Evolutionary conservation across 257 asterid genomes (phyloP).

Genomic region (Solanum peruvianum): DNA sequence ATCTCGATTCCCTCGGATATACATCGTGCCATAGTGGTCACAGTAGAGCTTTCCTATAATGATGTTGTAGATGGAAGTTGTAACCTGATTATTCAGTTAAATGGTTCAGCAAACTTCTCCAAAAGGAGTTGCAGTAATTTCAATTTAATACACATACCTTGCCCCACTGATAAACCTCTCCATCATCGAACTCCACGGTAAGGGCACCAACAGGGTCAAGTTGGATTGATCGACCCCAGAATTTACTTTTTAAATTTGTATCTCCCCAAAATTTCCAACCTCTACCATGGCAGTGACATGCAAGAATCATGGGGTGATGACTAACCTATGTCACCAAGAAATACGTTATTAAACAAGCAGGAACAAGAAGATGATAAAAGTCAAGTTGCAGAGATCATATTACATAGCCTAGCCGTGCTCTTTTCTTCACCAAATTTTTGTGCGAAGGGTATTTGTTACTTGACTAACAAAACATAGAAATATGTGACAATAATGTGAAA

Average conservation of each 20-base stretch:
- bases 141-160: background rate
- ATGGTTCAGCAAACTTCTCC: background rate
- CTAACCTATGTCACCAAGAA: conserved; percentile 5
- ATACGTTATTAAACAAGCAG: background rate
- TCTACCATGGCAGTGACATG: conserved; percentile 4
- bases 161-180: conserved; percentile 8
- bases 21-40: conserved; percentile 8
- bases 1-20: conserved; percentile 4
- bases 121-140: background rate
- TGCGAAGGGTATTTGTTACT: background rate
- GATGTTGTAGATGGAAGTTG: conserved; percentile 11
- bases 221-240: conserved; percentile 10
- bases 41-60: conserved; percentile 4
- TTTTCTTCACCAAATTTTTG: background rate
- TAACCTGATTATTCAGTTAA: background rate
- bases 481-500: background rate
- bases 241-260: conserved; percentile 1
- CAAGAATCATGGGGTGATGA: conserved; percentile 8
- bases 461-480: background rate
- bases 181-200: conserved; percentile 10
- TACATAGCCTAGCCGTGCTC: background rate
- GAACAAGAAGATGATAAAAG: background rate
- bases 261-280: conserved; percentile 15
- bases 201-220: conserved; percentile 10
- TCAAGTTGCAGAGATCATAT: background rate